Conservation (phyloP, 176 grass and related monocot genomes). For the Avena eriantha region DNA sequence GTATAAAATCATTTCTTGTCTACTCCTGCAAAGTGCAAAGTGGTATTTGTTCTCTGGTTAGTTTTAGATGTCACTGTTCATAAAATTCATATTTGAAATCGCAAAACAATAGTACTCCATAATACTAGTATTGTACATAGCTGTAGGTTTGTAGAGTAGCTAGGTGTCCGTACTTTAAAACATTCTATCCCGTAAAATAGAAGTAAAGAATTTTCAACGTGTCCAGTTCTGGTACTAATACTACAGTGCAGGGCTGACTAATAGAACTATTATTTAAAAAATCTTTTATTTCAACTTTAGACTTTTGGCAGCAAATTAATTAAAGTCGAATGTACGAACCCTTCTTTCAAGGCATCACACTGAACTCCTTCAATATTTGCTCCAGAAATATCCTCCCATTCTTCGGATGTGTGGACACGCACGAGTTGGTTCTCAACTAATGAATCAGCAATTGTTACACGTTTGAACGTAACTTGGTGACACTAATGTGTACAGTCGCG, state of each 20-base stretch:
- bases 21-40: background rate
- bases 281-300: background rate
- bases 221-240: background rate
- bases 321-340: background rate
- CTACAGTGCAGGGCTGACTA: background rate
- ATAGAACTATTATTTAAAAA: background rate
- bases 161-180: background rate
- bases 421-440: background rate
- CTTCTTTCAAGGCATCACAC: background rate
- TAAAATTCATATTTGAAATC: background rate
- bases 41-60: background rate
- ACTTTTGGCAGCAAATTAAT: background rate
- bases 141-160: background rate
- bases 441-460: background rate
- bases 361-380: background rate
- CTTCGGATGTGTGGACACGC: background rate
- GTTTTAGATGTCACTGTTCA: background rate
- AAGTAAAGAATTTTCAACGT: background rate
- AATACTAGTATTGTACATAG: background rate
- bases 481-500: background rate
- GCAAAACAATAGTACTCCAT: background rate
- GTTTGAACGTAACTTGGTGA: constrained; percentile 5
- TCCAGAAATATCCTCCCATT: background rate
- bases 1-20: background rate
- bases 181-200: background rate